Conservation (phyloP, 805 yeast genomes). For the Babjeviella inositovora region DNA sequence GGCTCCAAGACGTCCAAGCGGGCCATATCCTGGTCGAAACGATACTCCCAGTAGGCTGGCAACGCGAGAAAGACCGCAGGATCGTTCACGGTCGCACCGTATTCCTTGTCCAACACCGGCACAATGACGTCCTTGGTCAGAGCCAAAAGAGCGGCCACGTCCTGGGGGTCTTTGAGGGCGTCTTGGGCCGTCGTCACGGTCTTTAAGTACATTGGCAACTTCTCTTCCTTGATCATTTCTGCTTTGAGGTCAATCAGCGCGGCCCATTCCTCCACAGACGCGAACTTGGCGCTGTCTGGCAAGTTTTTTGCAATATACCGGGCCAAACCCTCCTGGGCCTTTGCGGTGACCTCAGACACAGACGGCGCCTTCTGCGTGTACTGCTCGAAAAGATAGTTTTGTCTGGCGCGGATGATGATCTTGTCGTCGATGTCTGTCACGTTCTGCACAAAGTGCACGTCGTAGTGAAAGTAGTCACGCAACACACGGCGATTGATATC, state of each 20-base stretch:
- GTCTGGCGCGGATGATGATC: conserved; percentile 89
- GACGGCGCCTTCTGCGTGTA: conserved; percentile 16
- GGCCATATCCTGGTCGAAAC: conserved; percentile 76
- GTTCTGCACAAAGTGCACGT: conserved; percentile 80
- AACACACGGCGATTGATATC: conserved; percentile 85
- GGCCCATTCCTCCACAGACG: conserved; percentile 36
- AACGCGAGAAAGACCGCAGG: conserved; percentile 69
- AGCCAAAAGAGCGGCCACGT: conserved; percentile 21
- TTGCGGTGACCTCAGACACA: conserved; percentile 15
- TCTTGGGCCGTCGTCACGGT: conserved; percentile 38
- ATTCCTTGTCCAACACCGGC: conserved; percentile 51
- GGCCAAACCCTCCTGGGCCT: conserved; percentile 24
- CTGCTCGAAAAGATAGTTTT: conserved; percentile 60
- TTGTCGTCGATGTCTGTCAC: conserved; percentile 99
- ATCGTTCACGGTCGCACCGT: conserved; percentile 68
- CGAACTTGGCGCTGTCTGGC: conserved; percentile 15
- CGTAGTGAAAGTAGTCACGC: conserved; percentile 84
- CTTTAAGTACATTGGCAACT: conserved; percentile 68
- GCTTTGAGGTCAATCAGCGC: conserved; percentile 27
- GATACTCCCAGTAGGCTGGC: conserved; percentile 81
- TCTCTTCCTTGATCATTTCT: conserved; percentile 49
- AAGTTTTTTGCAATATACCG: conserved; percentile 38
- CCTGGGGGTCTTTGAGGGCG: conserved; percentile 17
- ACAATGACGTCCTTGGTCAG: conserved; percentile 63
- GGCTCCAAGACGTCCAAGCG: conserved; percentile 75